Evolutionary conservation across 768 basidiomycete genomes (phyloP).

Genomic region (Boletus huronensis): DNA sequence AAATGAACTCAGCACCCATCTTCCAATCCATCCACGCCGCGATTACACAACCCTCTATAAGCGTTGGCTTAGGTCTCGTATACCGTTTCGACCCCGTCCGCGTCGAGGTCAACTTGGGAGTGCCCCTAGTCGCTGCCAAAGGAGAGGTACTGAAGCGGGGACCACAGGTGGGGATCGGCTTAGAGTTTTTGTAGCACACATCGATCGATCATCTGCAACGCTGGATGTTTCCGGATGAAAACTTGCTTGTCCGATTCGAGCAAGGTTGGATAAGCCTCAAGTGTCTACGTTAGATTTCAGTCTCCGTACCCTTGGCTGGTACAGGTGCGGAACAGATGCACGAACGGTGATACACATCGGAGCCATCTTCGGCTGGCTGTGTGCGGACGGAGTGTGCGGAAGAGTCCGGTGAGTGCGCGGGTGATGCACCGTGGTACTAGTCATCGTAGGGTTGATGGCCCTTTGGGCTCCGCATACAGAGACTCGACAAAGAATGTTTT

Average conservation of each 20-base stretch:
- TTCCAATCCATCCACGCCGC: slow-evolving; percentile 12
- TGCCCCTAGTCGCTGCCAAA: slow-evolving; percentile 69
- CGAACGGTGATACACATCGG: too few species aligned
- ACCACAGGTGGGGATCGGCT: slow-evolving; percentile 75
- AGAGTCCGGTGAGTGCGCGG: too few species aligned
- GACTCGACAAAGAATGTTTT: neutral
- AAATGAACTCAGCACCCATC: slow-evolving; percentile 5
- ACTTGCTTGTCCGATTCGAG: neutral
- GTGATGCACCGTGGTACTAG: neutral
- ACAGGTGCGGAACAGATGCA: too few species aligned
- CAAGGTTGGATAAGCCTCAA: neutral
- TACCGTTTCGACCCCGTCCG: slow-evolving; percentile 81
- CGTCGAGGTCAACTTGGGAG: slow-evolving; percentile 85
- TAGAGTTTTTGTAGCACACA: slow-evolving; percentile 61
- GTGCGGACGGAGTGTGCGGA: too few species aligned
- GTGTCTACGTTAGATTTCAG: neutral
- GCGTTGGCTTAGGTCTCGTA: slow-evolving; percentile 78
- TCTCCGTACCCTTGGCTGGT: neutral
- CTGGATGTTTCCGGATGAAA: slow-evolving; percentile 1
- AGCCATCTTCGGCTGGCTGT: too few species aligned
- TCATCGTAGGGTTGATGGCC: too few species aligned
- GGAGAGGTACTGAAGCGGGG: slow-evolving; percentile 68
- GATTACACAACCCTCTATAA: slow-evolving; percentile 54
- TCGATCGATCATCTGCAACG: slow-evolving; percentile 3
- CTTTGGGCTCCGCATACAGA: neutral